These are phyloP conservation scores for Lasiodiplodia citricola DNA, from an alignment of 2,329 filamentous ascomycete species.

Conservation along the genomic window DNA sequence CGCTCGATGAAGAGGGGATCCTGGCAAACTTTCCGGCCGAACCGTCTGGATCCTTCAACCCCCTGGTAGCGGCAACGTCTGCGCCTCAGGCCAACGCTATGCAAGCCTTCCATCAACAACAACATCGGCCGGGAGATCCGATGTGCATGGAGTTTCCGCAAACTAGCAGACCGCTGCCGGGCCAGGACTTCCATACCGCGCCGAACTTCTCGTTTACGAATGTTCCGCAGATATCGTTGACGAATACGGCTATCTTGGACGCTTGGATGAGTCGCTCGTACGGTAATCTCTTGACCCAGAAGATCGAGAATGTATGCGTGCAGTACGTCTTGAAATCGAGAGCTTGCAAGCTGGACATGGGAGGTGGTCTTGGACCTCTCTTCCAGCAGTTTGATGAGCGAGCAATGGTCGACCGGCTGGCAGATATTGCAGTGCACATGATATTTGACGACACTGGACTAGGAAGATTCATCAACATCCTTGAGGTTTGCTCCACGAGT, in stretches of 20 bases:
- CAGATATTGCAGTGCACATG: conserved; percentile 4
- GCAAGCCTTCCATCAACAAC: not conserved
- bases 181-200: not conserved
- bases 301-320: conserved; percentile 10
- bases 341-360: not conserved
- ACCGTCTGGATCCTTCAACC: not conserved
- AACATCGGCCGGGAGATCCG: too few species aligned
- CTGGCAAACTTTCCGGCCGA: not conserved
- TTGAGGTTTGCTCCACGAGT: not conserved
- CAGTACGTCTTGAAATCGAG: not conserved
- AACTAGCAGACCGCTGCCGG: not conserved
- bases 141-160: not conserved
- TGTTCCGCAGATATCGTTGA: not conserved
- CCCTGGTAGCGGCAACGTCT: not conserved
- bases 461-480: not conserved
- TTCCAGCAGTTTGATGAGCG: not conserved
- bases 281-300: not conserved
- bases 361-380: not conserved
- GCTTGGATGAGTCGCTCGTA: conserved; percentile 8
- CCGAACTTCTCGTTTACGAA: not conserved
- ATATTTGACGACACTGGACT: conserved; percentile 16
- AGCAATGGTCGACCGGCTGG: not conserved
- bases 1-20: not conserved
- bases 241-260: not conserved
- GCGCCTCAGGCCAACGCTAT: not conserved